Percentiles rank a stretch among this genome's conserved stretches.
Conservation (phyloP, 495 filamentous ascomycete species). For the Penicilliopsis zonata region DNA sequence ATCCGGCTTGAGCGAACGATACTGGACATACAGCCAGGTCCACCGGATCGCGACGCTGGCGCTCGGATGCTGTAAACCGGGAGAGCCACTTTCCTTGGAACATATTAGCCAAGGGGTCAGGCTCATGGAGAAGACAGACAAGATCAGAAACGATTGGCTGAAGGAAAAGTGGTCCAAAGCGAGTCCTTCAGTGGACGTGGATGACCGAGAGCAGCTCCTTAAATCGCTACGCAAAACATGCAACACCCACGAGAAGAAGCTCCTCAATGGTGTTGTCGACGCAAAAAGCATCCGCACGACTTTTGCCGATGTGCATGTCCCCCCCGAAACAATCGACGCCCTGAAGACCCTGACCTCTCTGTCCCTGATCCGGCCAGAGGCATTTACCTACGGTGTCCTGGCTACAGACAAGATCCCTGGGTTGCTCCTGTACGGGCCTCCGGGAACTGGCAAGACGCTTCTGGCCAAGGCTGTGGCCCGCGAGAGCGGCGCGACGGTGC, state of each 20-base stretch:
- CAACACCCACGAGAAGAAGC: constrained; percentile 67
- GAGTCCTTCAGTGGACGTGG: constrained; percentile 10
- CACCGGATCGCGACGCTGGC: constrained; percentile 50
- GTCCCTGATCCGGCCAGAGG: constrained; percentile 79
- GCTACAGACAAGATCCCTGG: constrained; percentile 85
- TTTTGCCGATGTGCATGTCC: constrained; percentile 73
- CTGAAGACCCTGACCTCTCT: constrained; percentile 82
- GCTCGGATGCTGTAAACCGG: constrained; percentile 39
- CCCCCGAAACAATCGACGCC: constrained; percentile 72
- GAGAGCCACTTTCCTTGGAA: constrained; percentile 24
- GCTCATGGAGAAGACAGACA: constrained; percentile 25
- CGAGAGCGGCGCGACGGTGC: constrained; percentile 77
- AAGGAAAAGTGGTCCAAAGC: constrained; percentile 20
- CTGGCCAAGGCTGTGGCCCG: constrained; percentile 94
- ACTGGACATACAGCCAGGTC: constrained; percentile 48
- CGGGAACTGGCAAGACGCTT: constrained; percentile 91
- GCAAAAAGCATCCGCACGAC: constrained; percentile 71
- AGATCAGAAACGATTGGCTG: constrained; percentile 24
- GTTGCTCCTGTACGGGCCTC: constrained; percentile 84
- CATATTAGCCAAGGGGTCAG: constrained; percentile 27
- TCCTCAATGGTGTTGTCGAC: constrained; percentile 72
- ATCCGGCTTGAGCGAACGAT: constrained; percentile 36
- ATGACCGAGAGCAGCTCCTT: constrained; percentile 23
- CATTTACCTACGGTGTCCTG: constrained; percentile 91
- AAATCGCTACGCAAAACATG: constrained; percentile 39